phyloP scores from a whole-genome alignment of 495 filamentous ascomycete species.

The Aspergillus kassunensis region DNA sequence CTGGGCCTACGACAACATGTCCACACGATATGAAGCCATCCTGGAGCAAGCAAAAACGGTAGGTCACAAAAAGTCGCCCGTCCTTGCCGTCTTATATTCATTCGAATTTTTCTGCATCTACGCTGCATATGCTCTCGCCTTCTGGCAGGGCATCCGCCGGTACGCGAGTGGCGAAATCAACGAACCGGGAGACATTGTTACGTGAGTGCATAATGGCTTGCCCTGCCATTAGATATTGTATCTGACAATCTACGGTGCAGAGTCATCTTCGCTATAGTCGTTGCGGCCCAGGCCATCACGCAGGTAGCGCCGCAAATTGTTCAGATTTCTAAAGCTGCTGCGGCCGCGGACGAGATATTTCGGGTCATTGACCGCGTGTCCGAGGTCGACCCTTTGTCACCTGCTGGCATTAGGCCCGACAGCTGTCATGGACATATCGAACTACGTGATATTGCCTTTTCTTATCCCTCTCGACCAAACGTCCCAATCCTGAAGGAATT shows the following conservation, averaged over 20 bases:
- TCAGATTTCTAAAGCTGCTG: conserved; percentile 30
- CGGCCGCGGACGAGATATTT: conserved; percentile 37
- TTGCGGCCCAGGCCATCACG: conserved; percentile 40
- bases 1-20: no score
- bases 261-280: conserved; percentile 49
- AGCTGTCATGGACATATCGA: background rate
- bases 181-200: conserved; percentile 52
- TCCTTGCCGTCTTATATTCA: conserved; percentile 71
- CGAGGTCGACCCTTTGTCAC: conserved; percentile 24
- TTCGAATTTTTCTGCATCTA: conserved; percentile 78
- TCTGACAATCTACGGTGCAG: conserved; percentile 89
- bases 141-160: conserved; percentile 88
- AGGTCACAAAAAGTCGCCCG: no score
- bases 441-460: background rate
- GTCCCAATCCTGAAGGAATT: conserved; percentile 19
- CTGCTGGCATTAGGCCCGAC: background rate
- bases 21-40: no score
- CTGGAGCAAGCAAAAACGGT: conserved; percentile 73
- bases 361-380: conserved; percentile 29
- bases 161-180: conserved; percentile 58
- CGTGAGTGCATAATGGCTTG: conserved; percentile 28
- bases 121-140: conserved; percentile 81
- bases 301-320: conserved; percentile 20
- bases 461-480: background rate
- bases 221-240: conserved; percentile 84